These are phyloP conservation scores for Casaregolazyma suthepensis DNA, from an alignment of 1,139 yeast genomes.

Conservation along the genomic window DNA sequence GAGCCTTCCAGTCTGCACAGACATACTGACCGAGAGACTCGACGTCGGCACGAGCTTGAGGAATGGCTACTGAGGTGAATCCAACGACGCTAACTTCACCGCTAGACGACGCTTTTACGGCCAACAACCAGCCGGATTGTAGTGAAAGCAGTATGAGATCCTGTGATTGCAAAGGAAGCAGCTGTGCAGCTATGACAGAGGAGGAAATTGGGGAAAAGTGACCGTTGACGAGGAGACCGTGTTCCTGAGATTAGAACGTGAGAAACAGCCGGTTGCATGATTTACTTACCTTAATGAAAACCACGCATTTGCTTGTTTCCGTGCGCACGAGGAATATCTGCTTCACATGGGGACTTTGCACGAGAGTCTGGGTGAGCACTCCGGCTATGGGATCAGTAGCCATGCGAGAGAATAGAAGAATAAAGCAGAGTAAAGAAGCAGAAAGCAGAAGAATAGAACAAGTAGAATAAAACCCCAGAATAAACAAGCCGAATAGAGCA, in stretches of 20 bases:
- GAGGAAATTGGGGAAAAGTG: conserved; percentile 2
- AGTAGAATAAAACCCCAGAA: neutral
- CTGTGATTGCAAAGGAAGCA: conserved; percentile 1
- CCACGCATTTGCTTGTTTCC: neutral
- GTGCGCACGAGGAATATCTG: conserved; percentile 1
- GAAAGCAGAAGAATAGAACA: neutral
- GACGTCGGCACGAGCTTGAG: conserved; percentile 3
- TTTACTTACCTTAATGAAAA: neutral
- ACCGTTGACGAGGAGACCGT: neutral
- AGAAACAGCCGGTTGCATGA: neutral
- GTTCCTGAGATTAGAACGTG: neutral
- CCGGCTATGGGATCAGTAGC: neutral
- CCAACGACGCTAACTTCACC: conserved; percentile 1
- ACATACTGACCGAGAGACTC: conserved; percentile 6
- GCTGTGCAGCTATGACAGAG: neutral
- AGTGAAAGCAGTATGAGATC: conserved; percentile 3
- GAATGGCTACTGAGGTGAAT: neutral
- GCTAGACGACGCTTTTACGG: neutral
- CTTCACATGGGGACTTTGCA: conserved; percentile 4
- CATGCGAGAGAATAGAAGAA: neutral
- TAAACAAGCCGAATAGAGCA: too few relatives aligned
- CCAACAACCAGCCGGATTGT: conserved; percentile 6
- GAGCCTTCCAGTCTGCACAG: conserved; percentile 2
- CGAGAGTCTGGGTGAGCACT: conserved; percentile 8
- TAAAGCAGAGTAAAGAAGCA: too few relatives aligned